These are phyloP conservation scores for Paspalum vaginatum DNA, from an alignment of 176 grass and related monocot genomes.

Conservation along the genomic window DNA sequence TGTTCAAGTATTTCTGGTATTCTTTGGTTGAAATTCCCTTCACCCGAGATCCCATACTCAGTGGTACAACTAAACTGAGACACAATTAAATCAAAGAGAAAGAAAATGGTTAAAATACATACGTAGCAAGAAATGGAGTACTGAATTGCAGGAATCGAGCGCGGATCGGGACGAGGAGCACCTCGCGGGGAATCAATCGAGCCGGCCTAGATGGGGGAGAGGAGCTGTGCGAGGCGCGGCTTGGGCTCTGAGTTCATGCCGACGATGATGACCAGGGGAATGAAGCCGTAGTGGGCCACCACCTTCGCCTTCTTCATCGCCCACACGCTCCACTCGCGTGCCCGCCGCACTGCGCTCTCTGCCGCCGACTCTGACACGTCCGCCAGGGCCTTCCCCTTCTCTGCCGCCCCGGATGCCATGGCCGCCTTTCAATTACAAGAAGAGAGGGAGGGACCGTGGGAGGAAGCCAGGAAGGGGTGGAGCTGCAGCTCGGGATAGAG, in stretches of 20 bases:
- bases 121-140: neutral
- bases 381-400: constrained; percentile 41
- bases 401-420: constrained; percentile 38
- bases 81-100: constrained; percentile 32
- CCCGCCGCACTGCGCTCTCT: constrained; percentile 27
- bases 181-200: constrained; percentile 27
- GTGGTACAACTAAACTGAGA: neutral
- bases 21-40: neutral
- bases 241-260: constrained; percentile 72
- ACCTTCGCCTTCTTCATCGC: constrained; percentile 80
- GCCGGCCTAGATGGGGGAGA: constrained; percentile 59
- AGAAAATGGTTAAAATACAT: neutral
- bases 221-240: constrained; percentile 52
- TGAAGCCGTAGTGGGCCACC: constrained; percentile 72
- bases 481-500: neutral
- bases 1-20: neutral
- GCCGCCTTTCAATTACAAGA: neutral
- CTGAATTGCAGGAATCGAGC: neutral
- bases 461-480: too few species aligned
- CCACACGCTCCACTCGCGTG: constrained; percentile 68
- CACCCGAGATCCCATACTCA: neutral
- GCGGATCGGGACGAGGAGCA: constrained; percentile 40
- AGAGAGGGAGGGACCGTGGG: neutral
- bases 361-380: constrained; percentile 14
- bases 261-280: constrained; percentile 62